A percentile compares a stretch with the other conserved stretches of the same genome.
Evolutionary conservation across 441 rosid species (phyloP).

Genomic region (Adansonia madagascariensis): DNA sequence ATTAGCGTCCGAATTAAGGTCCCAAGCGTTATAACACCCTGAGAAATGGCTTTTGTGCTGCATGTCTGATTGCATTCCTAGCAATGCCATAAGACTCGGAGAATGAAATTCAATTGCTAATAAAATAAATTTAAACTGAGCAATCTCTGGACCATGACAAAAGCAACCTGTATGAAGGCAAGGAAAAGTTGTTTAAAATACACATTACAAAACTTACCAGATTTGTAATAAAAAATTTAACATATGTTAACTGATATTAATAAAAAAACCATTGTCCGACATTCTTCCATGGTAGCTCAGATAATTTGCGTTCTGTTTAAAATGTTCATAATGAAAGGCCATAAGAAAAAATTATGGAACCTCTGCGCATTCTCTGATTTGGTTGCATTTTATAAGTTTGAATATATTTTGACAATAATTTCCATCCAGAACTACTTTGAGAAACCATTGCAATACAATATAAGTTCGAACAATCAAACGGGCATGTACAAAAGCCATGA

Average conservation of each 20-base stretch:
- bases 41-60: conserved; percentile 37
- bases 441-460: neutral
- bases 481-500: neutral
- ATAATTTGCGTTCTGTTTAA: neutral
- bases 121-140: neutral
- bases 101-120: conserved; percentile 4
- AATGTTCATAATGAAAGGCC: neutral
- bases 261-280: neutral
- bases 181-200: neutral
- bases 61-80: conserved; percentile 49
- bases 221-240: neutral
- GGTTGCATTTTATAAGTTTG: neutral
- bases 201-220: neutral
- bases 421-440: neutral
- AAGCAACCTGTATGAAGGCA: conserved; percentile 32
- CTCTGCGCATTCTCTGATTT: neutral
- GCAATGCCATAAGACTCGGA: conserved; percentile 36
- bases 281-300: neutral
- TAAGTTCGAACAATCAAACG: neutral
- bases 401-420: neutral
- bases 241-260: neutral
- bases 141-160: conserved; percentile 14
- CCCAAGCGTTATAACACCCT: conserved; percentile 39
- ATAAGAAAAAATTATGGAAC: neutral
- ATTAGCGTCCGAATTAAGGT: conserved; percentile 43